Evolutionary conservation across 2,329 filamentous ascomycete species (phyloP).

Genomic region (Sclerotinia nivalis): DNA sequence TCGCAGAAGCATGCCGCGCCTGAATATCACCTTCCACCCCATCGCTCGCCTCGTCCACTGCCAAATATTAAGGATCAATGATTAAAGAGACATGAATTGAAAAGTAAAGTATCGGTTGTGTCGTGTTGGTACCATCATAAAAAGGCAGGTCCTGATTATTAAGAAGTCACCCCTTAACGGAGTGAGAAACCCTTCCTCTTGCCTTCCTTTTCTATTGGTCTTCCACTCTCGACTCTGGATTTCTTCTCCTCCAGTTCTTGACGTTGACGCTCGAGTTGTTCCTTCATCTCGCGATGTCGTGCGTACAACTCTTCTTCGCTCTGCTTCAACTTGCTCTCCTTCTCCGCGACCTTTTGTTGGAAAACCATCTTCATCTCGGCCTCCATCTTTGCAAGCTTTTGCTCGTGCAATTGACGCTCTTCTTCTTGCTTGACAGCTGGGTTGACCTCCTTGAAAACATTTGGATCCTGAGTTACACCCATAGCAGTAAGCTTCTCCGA

Average conservation of each 20-base stretch:
- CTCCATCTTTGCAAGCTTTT: slow-evolving; percentile 99
- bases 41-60: slow-evolving; percentile 12
- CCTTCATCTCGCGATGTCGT: slow-evolving; percentile 99
- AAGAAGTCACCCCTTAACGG: slow-evolving; percentile 59
- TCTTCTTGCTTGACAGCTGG: slow-evolving; percentile 99
- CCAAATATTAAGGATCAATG: slow-evolving; percentile 27
- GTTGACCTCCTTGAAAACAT: slow-evolving; percentile 99
- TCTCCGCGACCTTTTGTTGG: slow-evolving; percentile 99
- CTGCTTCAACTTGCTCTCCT: slow-evolving; percentile 99
- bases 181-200: slow-evolving; percentile 99
- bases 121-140: slow-evolving; percentile 22
- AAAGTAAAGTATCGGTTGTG: slow-evolving; percentile 21
- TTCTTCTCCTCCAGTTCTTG: slow-evolving; percentile 99
- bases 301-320: slow-evolving; percentile 99
- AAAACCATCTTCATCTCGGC: slow-evolving; percentile 99
- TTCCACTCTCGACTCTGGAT: slow-evolving; percentile 86
- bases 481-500: slow-evolving; percentile 98
- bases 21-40: slow-evolving; percentile 13
- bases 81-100: slow-evolving; percentile 27
- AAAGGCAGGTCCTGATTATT: slow-evolving; percentile 17
- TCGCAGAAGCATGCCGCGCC: slow-evolving; percentile 23
- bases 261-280: slow-evolving; percentile 94
- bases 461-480: slow-evolving; percentile 97
- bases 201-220: slow-evolving; percentile 94
- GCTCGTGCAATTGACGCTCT: slow-evolving; percentile 95